Percentiles rank a stretch among this genome's conserved stretches.
Evolutionary conservation across 2,329 filamentous ascomycete genomes (phyloP).

Genomic region (Ascochyta koolunga): DNA sequence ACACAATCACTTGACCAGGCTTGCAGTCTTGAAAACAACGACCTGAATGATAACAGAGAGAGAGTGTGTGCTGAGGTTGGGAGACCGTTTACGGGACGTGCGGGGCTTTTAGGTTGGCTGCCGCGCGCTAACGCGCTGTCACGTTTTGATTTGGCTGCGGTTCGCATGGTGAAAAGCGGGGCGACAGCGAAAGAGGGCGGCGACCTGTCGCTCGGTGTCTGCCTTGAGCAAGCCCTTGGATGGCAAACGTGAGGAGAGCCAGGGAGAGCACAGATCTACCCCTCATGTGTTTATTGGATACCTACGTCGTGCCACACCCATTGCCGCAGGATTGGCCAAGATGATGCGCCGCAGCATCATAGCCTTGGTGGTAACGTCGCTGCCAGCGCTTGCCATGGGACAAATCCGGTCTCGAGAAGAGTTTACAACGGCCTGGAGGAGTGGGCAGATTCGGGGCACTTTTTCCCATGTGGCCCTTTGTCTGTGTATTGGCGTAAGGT

Average conservation of each 20-base stretch:
- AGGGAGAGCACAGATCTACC: not conserved
- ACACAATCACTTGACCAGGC: not conserved
- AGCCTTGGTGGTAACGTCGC: not conserved
- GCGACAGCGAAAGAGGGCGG: not conserved
- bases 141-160: constrained; percentile 15
- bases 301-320: constrained; percentile 8
- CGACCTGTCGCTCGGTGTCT: not conserved
- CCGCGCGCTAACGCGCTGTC: constrained; percentile 15
- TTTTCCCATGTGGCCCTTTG: not conserved
- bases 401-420: too few relatives aligned
- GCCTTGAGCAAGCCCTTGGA: not conserved
- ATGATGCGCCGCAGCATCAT: not conserved
- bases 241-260: not conserved
- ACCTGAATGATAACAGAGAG: not conserved
- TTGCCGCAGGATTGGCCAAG: not conserved
- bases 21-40: not conserved
- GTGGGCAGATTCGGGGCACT: too few relatives aligned
- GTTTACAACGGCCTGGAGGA: too few relatives aligned
- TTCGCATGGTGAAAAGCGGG: constrained; percentile 6
- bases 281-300: not conserved
- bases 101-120: constrained; percentile 3
- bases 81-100: not conserved
- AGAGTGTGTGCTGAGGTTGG: not conserved
- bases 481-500: too few relatives aligned
- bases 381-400: not conserved